phyloP scores from a whole-genome alignment of 768 basidiomycete genomes.

The Brasilioporus rufonigricans region DNA sequence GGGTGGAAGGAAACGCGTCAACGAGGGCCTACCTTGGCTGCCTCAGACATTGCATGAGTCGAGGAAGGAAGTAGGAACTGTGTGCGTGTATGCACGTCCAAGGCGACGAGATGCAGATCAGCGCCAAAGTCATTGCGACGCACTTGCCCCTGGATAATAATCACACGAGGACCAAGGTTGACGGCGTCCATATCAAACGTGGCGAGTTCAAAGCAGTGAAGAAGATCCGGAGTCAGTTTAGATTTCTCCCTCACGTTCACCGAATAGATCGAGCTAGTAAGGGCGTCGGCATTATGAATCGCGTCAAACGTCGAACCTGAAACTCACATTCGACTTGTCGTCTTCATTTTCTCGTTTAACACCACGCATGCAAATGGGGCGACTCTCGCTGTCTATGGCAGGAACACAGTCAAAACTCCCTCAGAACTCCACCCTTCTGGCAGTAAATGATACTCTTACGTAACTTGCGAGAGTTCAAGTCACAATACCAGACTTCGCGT shows the following conservation, averaged over 20 bases:
- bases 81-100: not conserved
- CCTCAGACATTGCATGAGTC: not conserved
- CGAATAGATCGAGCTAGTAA: conserved; percentile 7
- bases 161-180: not conserved
- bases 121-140: not conserved
- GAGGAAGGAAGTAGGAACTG: not conserved
- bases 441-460: not conserved
- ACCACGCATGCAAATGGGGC: not conserved
- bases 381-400: not conserved
- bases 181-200: not conserved
- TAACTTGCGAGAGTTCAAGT: not conserved
- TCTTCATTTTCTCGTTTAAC: not conserved
- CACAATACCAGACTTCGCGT: conserved; percentile 10
- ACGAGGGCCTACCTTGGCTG: not conserved
- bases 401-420: not conserved
- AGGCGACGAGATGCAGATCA: no score
- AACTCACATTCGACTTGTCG: conserved; percentile 2
- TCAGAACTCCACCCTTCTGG: not conserved
- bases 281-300: not conserved
- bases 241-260: conserved; percentile 1
- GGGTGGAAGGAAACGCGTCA: not conserved
- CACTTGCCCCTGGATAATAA: not conserved
- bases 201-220: conserved; percentile 8
- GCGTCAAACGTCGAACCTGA: not conserved
- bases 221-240: conserved; percentile 10